phyloP scores from a whole-genome alignment of 2,329 filamentous ascomycete genomes.

The Cercospora sesami region DNA sequence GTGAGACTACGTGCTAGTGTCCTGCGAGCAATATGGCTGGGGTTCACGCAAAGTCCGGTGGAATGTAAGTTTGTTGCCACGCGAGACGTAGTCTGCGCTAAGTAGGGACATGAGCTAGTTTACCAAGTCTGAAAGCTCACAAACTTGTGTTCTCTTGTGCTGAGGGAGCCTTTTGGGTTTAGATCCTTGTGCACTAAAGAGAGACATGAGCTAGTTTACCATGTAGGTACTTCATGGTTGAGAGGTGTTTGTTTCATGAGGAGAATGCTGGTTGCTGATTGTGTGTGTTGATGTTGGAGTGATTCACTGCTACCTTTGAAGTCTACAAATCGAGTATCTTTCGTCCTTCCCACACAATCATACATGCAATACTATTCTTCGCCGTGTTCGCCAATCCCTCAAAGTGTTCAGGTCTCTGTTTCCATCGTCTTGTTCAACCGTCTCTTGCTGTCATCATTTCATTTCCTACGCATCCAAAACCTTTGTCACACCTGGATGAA shows the following conservation, averaged over 20 bases:
- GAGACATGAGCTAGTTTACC: neutral
- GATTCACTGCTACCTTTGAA: neutral
- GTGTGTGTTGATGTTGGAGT: no score
- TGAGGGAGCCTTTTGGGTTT: neutral
- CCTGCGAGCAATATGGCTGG: neutral
- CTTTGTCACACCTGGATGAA: slow-evolving; percentile 38
- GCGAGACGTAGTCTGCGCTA: neutral
- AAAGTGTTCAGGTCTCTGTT: neutral
- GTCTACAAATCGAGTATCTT: no score
- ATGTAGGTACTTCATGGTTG: neutral
- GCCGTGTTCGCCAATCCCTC: neutral
- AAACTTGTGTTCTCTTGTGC: neutral
- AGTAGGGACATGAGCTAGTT: neutral
- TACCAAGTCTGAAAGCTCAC: neutral
- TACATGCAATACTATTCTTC: neutral
- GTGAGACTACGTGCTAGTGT: neutral
- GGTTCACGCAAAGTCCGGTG: neutral
- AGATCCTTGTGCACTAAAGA: neutral
- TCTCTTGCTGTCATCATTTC: neutral
- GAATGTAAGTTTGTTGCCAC: neutral
- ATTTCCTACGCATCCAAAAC: slow-evolving; percentile 18
- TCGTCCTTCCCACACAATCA: neutral
- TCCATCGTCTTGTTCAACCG: neutral
- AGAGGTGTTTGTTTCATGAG: neutral
- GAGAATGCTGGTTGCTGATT: neutral